Base-by-base conservation (phyloP, 2,329 filamentous ascomycete species). In the Pleomassaria siparia region DNA sequence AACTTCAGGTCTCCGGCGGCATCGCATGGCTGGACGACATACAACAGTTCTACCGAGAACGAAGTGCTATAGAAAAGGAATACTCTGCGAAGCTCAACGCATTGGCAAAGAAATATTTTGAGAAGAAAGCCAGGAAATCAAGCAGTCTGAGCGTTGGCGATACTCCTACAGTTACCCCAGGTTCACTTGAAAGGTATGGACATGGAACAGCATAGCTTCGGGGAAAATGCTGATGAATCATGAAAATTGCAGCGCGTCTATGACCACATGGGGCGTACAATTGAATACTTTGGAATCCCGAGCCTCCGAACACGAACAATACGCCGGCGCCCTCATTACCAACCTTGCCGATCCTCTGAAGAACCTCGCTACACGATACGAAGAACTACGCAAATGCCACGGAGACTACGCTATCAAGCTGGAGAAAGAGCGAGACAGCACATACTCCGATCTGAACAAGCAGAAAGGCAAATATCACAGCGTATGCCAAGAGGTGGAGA, bases 21-120 rank as follows among this genome's bases (percentile, higher is more conserved):
- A 95, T 99, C 70, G 79, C 83, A 57, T 99, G 92, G 92, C 85
- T 99, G 50, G 92, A 96, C 64, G 94, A 99, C 63, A 89, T 99
- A 54, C 90, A 99, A 72, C 86, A 89, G 66, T 99, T 97, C 77
- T 99, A 97, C 78, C 89, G 94, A 55, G 94, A 99, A 73, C 84
- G 95, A 48, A 89, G 90, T 67, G 84, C 78, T 28, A 96, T 99
- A 70, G 94, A 99, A 75, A 96, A 96, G 75, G 95, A 99, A 71
- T 97, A 99, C 72, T 88, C 89, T 62, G 81, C 87, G 55, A 97
- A 92, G 73, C 84, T 99, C 55, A 88, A 83, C 59, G 85, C 84
- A 2, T 78, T 99, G 42, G 94, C 92, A 46, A 95, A 94, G 77
- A 96, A 94, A 71, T 97, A 96, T 76, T 94, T 90, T 67, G 95